Evolutionary conservation across 805 yeast species (phyloP), one percentile per base, ranked within the genome.

Genomic region (Myxozyma mucilagina): DNA sequence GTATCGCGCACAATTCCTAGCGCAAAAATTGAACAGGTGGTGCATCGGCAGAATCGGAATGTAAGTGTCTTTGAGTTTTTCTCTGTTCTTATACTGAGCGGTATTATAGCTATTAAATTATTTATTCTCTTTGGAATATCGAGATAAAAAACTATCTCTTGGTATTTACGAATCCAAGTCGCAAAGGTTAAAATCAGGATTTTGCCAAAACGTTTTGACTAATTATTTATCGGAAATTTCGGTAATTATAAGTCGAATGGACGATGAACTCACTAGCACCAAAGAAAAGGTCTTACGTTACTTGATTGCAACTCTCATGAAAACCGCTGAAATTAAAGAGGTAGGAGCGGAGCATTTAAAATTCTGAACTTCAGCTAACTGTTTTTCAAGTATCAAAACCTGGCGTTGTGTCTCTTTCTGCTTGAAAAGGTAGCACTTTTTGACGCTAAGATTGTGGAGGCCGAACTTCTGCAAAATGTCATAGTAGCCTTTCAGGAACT

Each of bases 401-500:
- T 48, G 31, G 13, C 14, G 8, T 24, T 38, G 18, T 43, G 47
- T 36, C 36, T 58, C 11, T 16, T n/a, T 41, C n/a, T 58, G 24
- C 34, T 58, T n/a, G 35, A 47, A n/a, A 47, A 48, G 20, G 20
- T 47, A 2, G 50, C 47, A 10, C 31, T 43, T 1, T 42, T 49
- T 41, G 29, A 48, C 16, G n/a, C 32, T 4, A n/a, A 29, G n/a
- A 3, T 24, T 10, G 5, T 53, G 4, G 16, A 32, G 11, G 16
- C 43, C 42, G 56, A 42, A 13, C 16, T 39, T 14, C 20, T 59
- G 35, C 63, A 59, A 35, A 29, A 47, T 7, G 29, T 59, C 4
- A 47, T 38, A 4, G 63, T 59, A 3, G 45, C 48, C 14, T 36
- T 32, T 10, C 63, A 59, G 36, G 63, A 59, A 24, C 52, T 49